These are phyloP conservation scores for Ceratobasidium sp. DNA, from an alignment of 1,284 basidiomycete species.

Conservation along the genomic window DNA sequence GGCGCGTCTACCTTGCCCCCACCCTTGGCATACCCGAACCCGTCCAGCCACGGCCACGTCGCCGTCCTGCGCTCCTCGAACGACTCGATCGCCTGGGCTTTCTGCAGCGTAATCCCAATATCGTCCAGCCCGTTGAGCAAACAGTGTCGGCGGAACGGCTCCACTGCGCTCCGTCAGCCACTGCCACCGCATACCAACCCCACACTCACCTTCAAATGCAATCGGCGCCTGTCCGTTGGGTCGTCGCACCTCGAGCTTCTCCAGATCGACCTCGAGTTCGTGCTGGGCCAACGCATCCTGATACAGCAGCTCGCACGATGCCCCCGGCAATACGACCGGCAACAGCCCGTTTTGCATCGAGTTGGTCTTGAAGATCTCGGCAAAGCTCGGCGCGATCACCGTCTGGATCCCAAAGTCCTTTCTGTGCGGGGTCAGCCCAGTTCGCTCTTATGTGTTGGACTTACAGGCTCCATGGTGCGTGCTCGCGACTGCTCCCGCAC, in stretches of 20 bases:
- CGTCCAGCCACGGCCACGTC: constrained; percentile 93
- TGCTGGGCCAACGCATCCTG: constrained; percentile 80
- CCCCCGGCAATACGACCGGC: constrained; percentile 78
- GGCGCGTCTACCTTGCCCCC: constrained; percentile 54
- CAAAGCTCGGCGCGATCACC: constrained; percentile 92
- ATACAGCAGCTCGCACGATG: constrained; percentile 76
- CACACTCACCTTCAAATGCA: constrained; percentile 59
- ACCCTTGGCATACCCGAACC: constrained; percentile 81
- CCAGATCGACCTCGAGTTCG: constrained; percentile 89
- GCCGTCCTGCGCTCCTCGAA: constrained; percentile 81
- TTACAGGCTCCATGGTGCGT: constrained; percentile 94
- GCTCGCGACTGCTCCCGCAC: constrained; percentile 92
- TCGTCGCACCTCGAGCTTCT: constrained; percentile 83
- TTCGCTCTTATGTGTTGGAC: constrained; percentile 47
- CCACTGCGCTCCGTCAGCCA: constrained; percentile 53
- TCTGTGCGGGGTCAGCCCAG: constrained; percentile 51
- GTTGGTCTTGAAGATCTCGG: constrained; percentile 93
- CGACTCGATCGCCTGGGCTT: constrained; percentile 66
- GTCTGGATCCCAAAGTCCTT: constrained; percentile 95
- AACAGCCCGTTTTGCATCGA: constrained; percentile 98
- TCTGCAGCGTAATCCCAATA: constrained; percentile 88
- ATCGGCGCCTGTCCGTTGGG: constrained; percentile 75
- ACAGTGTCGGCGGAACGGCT: constrained; percentile 90
- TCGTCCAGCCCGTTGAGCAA: constrained; percentile 93
- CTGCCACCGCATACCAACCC: background rate